Evolutionary conservation across 2,329 filamentous ascomycete species (phyloP), one percentile per base, ranked within the genome.

Genomic region (Blastomyces gilchristii): DNA sequence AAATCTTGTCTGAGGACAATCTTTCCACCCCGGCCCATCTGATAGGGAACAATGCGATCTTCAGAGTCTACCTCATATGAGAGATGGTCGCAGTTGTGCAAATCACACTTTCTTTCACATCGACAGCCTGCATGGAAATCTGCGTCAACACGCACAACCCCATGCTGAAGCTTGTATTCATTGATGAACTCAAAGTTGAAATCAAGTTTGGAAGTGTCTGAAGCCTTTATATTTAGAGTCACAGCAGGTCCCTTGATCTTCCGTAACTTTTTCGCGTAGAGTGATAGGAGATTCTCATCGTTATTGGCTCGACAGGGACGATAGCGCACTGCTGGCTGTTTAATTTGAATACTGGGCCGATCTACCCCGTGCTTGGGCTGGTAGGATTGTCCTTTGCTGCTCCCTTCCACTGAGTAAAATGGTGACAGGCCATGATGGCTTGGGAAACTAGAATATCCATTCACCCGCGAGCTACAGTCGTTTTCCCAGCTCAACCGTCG

Each of bases 161-260:
- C 74, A 6, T 72, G 65, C 0, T 71, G 70, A 3, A 76, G 63
- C 47, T 73, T 73, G 59, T 77, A 76, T 1, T 68, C 62, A 43
- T 75, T 73, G 2, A 75, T 66, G 18, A 78, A 78, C n/a, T 74
- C 72, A 61, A 77, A 77, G 50, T 75, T 75, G 12, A 73, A 68
- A 1, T 68, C 64, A 0, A 72, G 67, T 0, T 74, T 66, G 8
- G 60, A 60, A 1, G 56, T 58, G 4, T 68, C 64, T 22, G 67
- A 64, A 7, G 57, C n/a, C 0, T 61, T 63, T 0, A 65, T 61
- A 0, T 65, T 65, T 39, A 74, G 62, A 2, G 65, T 69, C 22
- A 76, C 70, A 0, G 60, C 22, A 1, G 75, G 75, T 0, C 76
- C 75, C 8, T 69, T 60, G 22, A 71, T 72, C 25, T 49, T 59